Evolutionary conservation across 2,329 filamentous ascomycete genomes (phyloP).

Genomic region (Cercospora citrullina): DNA sequence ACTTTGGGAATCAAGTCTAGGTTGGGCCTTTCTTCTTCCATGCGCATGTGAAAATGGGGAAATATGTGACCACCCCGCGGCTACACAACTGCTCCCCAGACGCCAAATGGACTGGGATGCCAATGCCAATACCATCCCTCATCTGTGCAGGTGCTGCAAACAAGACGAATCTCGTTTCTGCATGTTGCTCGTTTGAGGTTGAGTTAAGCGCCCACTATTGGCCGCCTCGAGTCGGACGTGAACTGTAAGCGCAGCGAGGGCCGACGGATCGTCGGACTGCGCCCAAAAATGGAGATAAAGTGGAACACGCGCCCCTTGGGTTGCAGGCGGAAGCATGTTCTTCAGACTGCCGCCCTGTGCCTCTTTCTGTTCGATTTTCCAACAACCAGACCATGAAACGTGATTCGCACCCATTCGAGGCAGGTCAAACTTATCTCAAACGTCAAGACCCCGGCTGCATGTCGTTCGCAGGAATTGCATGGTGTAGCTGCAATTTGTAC

Average conservation of each 20-base stretch:
- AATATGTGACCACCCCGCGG: not conserved
- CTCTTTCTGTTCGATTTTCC: not conserved
- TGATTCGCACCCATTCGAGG: not conserved
- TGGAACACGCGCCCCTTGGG: not conserved
- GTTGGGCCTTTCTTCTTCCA: not conserved
- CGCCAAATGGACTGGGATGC: not conserved
- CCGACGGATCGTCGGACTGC: not conserved
- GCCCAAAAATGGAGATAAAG: not conserved
- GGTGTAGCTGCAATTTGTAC: not conserved
- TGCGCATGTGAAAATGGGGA: not conserved
- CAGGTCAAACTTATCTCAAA: not conserved
- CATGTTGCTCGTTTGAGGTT: constrained; percentile 1
- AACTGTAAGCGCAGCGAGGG: not conserved
- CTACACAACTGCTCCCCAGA: not conserved
- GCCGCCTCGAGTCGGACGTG: not conserved
- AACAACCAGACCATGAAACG: not conserved
- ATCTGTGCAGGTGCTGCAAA: not conserved
- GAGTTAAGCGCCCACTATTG: not conserved
- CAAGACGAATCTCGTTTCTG: constrained; percentile 4
- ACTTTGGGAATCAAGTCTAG: not conserved
- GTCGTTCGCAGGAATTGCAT: not conserved
- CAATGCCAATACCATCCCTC: not conserved
- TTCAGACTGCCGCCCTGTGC: not conserved
- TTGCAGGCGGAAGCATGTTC: not conserved
- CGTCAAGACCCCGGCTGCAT: not conserved